A percentile compares a stretch with the other conserved stretches of the same genome.
Evolutionary conservation across 495 filamentous ascomycete species (phyloP).

Genomic region (Penicillium odoratum): DNA sequence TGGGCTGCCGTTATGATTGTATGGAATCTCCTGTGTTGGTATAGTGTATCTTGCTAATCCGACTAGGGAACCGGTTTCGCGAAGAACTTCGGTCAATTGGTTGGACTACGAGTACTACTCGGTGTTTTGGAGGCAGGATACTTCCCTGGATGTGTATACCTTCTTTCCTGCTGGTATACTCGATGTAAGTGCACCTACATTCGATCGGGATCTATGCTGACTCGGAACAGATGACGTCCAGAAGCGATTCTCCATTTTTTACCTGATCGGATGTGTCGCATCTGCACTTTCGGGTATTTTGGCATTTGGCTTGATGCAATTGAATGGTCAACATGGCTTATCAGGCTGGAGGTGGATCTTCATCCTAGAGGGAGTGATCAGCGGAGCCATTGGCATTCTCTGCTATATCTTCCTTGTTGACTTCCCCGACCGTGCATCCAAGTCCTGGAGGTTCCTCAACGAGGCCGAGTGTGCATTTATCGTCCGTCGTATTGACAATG

Average conservation of each 20-base stretch:
- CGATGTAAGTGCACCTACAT: constrained; percentile 37
- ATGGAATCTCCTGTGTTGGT: constrained; percentile 1
- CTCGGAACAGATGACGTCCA: constrained; percentile 53
- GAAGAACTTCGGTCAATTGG: constrained; percentile 49
- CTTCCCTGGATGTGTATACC: constrained; percentile 63
- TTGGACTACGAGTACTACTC: constrained; percentile 56
- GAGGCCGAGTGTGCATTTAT: constrained; percentile 54
- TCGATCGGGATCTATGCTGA: neutral
- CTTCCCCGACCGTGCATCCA: constrained; percentile 54
- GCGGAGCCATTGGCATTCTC: constrained; percentile 40
- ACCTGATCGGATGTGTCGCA: constrained; percentile 62
- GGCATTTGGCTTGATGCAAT: constrained; percentile 64
- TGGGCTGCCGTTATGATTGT: constrained; percentile 52
- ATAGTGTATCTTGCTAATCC: neutral
- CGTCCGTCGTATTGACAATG: constrained; percentile 56
- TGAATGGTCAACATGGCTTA: constrained; percentile 47
- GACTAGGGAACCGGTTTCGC: constrained; percentile 58
- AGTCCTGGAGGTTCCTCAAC: constrained; percentile 54
- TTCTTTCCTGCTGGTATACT: constrained; percentile 65
- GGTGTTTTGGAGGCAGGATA: constrained; percentile 65
- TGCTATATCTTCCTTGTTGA: constrained; percentile 58
- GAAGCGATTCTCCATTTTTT: constrained; percentile 64
- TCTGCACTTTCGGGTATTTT: constrained; percentile 63
- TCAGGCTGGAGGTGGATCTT: constrained; percentile 67
- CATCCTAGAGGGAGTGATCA: constrained; percentile 60